Evolutionary conservation across 768 basidiomycete genomes (phyloP), one percentile per base, ranked within the genome.

Genomic region (Pulveroboletus sp.): DNA sequence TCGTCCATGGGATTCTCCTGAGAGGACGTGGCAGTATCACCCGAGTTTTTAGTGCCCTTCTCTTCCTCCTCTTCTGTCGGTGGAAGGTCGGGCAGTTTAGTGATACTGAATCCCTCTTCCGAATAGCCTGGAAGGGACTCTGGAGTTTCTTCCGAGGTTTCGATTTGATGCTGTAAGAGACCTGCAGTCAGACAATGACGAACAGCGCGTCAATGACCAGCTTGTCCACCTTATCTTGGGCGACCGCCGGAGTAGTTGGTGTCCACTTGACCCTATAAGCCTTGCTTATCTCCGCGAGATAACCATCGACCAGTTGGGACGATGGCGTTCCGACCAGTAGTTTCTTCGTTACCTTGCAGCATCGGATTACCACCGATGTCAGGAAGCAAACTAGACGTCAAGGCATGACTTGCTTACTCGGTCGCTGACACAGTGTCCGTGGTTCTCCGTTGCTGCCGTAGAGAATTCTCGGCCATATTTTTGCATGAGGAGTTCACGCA

Each of bases 391-490:
- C 38, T 18, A 43, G 35, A 30, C 17, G 27, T 17, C 17, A 26
- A 41, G 39, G 21, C 41, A 41, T 26, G 24, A 44, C 32, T 35
- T 47, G 56, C 83, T 69, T 70, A 92, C 91, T 52, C 96, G 82
- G 43, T 86, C 82, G 56, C 82, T 89, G 39, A 99, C 94, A 68
- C 85, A 83, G 14, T 75, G 73, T 57, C 87, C 83, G 39, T 76
- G 79, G 66, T 95, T 93, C 66, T 93, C 89, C 78, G 93, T 89
- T 2, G 89, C 83, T n/a, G 80, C 78, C 15, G 84, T 57, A 14
- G 93, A 82, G 66, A 90, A 98, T 41, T 93, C 91, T 18, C 95
- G 83, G 15, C 95, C 93, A 64, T 85, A 96, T 71, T 96, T 96
- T 66, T 93, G 89, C 87, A 94, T 89, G 50, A 99, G 78, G 65